phyloP scores from a whole-genome alignment of 148 eudicot species.

The Gaultheria prostrata region DNA sequence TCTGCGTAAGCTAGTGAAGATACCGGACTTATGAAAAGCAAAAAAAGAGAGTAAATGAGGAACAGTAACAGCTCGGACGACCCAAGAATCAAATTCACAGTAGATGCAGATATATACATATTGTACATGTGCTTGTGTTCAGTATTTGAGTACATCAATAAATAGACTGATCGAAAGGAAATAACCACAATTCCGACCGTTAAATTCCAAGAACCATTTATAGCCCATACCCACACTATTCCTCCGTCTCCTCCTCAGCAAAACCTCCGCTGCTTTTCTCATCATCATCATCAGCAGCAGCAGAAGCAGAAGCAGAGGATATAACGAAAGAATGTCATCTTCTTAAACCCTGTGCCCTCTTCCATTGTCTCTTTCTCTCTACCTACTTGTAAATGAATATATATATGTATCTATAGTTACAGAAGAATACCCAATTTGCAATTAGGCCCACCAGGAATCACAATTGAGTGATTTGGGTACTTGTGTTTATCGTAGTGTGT shows the following conservation, averaged over 20 bases:
- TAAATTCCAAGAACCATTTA: constrained; percentile 11
- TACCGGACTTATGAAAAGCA: not conserved
- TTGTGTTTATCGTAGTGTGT: constrained; percentile 30
- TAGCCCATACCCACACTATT: too few species aligned
- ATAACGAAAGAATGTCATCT: constrained; percentile 11
- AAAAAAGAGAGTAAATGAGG: not conserved
- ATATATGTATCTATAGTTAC: not conserved
- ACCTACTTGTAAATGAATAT: too few species aligned
- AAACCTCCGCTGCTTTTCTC: constrained; percentile 13
- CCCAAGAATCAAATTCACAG: not conserved
- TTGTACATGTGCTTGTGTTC: not conserved
- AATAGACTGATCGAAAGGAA: not conserved
- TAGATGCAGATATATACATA: not conserved
- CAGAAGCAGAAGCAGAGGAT: constrained; percentile 11
- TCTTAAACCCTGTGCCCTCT: constrained; percentile 26
- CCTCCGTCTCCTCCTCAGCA: constrained; percentile 11
- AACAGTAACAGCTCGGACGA: not conserved
- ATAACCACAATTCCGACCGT: constrained; percentile 14
- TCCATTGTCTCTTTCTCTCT: not conserved
- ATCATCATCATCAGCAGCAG: not conserved
- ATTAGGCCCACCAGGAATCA: not conserved
- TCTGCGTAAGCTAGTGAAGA: too few species aligned
- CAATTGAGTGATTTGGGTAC: constrained; percentile 17
- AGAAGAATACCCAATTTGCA: constrained; percentile 3
- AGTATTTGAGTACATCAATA: not conserved